Conservation (phyloP, 2,329 filamentous ascomycete species). For the Phialemonium atrogriseum region DNA sequence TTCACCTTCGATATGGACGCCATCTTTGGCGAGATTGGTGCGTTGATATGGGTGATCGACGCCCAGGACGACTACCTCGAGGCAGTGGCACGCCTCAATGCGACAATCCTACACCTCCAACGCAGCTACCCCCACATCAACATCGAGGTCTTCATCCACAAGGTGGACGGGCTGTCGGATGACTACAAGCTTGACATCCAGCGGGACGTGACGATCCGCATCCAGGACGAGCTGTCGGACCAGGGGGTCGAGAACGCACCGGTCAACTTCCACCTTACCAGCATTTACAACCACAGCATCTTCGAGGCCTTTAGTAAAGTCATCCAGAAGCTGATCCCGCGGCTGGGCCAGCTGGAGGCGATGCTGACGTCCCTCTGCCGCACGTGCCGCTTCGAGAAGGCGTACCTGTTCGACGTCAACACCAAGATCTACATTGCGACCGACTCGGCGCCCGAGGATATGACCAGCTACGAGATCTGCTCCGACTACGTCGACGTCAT, state of each 20-base stretch:
- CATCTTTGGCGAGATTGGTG: constrained; percentile 90
- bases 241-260: constrained; percentile 88
- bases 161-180: constrained; percentile 93
- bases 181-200: constrained; percentile 96
- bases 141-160: constrained; percentile 98
- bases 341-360: constrained; percentile 84
- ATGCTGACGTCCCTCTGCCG: constrained; percentile 90
- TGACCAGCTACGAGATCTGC: constrained; percentile 96
- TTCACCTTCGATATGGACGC: constrained; percentile 88
- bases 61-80: constrained; percentile 97
- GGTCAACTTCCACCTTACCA: constrained; percentile 91
- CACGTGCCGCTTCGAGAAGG: constrained; percentile 93
- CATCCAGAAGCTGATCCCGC: constrained; percentile 93
- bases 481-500: constrained; percentile 98
- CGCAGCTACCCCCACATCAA: constrained; percentile 88
- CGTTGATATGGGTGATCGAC: constrained; percentile 97
- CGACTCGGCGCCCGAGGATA: constrained; percentile 85
- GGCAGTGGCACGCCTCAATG: constrained; percentile 77
- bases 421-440: constrained; percentile 99
- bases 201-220: constrained; percentile 91
- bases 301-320: constrained; percentile 98
- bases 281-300: constrained; percentile 94
- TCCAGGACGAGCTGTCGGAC: constrained; percentile 92
- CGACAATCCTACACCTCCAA: constrained; percentile 82
- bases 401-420: constrained; percentile 93